Evolutionary conservation across 257 asterid species (phyloP), one percentile per base, ranked within the genome.

Genomic region (Scutellaria minor): DNA sequence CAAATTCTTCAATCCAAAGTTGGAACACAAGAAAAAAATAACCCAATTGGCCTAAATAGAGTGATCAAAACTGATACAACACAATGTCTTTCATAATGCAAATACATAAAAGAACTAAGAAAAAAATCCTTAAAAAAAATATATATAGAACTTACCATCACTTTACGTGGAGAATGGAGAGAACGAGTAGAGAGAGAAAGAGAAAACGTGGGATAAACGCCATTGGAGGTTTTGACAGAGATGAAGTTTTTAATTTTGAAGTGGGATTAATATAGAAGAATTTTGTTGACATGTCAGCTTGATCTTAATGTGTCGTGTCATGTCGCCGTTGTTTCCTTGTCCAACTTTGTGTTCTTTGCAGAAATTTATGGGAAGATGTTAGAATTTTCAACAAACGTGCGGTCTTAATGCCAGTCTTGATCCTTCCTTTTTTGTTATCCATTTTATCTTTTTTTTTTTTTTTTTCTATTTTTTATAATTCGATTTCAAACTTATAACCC

Each of bases 151-250:
- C 13, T 24, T 20, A 71, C 68, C 63, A 37, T 61, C 62, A 39
- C 0, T 15, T 60, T 62, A 11, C 40, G 63, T 48, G 70, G 37
- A 50, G 48, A 48, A 72, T 20, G 63, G 54, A 60, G 53, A 60
- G 63, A 72, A 12, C 12, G 5, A 72, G 76, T 61, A 72, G 70
- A 50, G 70, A 61, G 63, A 72, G 70, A 61, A 72, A 48, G 35
- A 72, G 54, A 46, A 61, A 61, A 11, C 24, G 58, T 11, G 48
- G 54, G 14, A 63, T 40, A 0, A 72, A 61, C 45, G 70, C 76
- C 76, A 72, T 64, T 56, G 5, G 37, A 31, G 4, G 5, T 31
- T 31, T 31, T 31, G 37, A 31, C 5, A 31, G 37, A 31, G 55
- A 45, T 13, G 5, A 65, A 48, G 9, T 44, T n/a, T n/a, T 27